Evolutionary conservation across 78 protist genomes (phyloP).

Genomic region (Polysphondylium violaceum): DNA sequence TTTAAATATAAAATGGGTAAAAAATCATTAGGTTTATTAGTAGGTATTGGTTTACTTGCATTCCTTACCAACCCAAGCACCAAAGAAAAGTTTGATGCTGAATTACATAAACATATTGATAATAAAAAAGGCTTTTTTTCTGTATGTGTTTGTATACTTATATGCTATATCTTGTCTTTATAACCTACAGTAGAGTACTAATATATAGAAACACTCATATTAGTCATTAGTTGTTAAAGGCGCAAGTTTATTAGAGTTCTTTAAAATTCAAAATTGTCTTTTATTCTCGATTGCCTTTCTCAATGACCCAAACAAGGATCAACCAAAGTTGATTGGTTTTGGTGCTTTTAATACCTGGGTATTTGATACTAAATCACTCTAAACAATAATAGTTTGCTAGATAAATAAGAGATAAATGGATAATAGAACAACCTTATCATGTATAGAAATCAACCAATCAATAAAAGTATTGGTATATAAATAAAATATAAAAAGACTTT

Average conservation of each 20-base stretch:
- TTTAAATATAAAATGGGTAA: neutral
- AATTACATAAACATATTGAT: neutral
- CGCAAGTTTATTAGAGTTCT: neutral
- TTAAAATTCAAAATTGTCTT: neutral
- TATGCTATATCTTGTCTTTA: too few species aligned
- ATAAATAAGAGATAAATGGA: neutral
- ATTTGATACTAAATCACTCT: neutral
- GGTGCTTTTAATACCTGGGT: neutral
- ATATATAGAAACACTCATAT: neutral
- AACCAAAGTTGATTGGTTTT: neutral
- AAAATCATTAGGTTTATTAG: neutral
- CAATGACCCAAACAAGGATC: neutral
- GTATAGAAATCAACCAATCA: neutral
- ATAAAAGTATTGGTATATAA: neutral
- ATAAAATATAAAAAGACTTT: neutral
- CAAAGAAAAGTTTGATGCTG: neutral
- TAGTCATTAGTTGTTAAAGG: neutral
- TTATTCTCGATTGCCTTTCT: conserved; percentile 7
- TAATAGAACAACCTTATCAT: too few species aligned
- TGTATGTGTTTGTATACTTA: neutral
- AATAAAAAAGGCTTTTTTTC: neutral
- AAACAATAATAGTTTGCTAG: neutral
- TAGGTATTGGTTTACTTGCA: neutral
- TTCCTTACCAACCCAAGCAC: neutral
- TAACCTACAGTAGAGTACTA: too few species aligned